Base-by-base conservation (phyloP, 257 asterid species). In the Dorcoceras hygrometricum region DNA sequence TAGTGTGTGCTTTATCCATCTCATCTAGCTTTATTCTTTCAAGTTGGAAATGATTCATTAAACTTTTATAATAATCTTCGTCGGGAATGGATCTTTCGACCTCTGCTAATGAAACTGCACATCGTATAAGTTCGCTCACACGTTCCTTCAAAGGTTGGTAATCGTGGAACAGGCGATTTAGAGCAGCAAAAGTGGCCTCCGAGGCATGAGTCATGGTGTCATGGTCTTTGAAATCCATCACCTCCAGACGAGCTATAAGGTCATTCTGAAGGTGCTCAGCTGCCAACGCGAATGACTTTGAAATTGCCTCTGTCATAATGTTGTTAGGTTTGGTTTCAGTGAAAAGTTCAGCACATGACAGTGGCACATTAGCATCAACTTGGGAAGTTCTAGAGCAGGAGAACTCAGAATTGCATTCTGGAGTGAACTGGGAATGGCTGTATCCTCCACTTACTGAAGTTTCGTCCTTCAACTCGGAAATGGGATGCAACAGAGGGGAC, bases 181-280 rank as follows among this genome's bases (percentile, higher is more conserved):
- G 68, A 22, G 91, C 88, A 29, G 74, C 71, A 72, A 76, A 85
- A 1, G 84, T 77, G 26, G 61, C 66, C 54, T 78, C 68, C 22
- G 86, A 79, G 24, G 59, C 88, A 24, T 31, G 62, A 25, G 22
- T 57, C 84, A 85, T 82, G 72, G 76, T 48, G 46, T 70, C 66
- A 12, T 84, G 84, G 69, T 84, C 84, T 39, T 69, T 69, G 46
- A 60, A 56, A 67, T 76, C 78, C 73, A 63, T 67, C 0, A 70
- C 67, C 65, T 77, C 83, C 67, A 84, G 34, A 61, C 68, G 73
- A 12, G 57, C 11, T 67, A 80, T 58, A 23, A 84, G 78, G 28
- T 78, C 78, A 10, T 61, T 70, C 23, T 78, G 79, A 19, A 80
- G 82, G 55, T 10, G 46, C 66, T 61, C 76, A 3, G 81, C 86